A percentile compares a stretch with the other conserved stretches of the same genome.
These are phyloP conservation scores for Triglochin maritima DNA, from an alignment of 106 monocot genomes.

Conservation along the genomic window DNA sequence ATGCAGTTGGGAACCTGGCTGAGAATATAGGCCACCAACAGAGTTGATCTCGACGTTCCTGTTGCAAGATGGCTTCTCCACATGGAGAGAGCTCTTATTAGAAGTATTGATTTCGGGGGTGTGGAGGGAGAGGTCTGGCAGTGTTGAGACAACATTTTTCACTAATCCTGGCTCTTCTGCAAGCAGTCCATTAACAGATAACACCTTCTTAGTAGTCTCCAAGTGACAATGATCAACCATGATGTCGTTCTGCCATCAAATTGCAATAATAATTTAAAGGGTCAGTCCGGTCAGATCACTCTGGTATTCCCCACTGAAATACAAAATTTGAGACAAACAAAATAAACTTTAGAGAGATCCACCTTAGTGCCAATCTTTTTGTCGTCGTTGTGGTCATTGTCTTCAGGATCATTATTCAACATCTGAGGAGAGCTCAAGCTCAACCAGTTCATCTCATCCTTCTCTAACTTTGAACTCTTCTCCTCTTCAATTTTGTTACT, in stretches of 20 bases:
- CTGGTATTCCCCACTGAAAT: no score
- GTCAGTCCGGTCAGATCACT: no score
- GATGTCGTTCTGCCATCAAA: neutral
- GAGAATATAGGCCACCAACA: neutral
- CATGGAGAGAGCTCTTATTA: neutral
- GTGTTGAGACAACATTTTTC: neutral
- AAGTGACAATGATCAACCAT: neutral
- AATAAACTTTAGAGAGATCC: neutral
- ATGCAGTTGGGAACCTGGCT: constrained; percentile 2
- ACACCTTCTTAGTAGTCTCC: neutral
- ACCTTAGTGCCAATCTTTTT: neutral
- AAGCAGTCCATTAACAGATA: neutral
- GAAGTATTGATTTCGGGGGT: neutral
- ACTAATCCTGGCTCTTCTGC: neutral
- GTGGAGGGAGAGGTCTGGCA: neutral
- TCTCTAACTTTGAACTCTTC: neutral
- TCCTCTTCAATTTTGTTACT: neutral
- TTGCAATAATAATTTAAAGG: neutral
- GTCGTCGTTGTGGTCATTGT: neutral
- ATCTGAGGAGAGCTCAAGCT: constrained; percentile 6
- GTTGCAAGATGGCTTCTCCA: neutral
- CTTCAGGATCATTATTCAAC: neutral
- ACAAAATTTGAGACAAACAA: neutral
- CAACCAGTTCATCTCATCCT: constrained; percentile 6
- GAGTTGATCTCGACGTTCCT: neutral